Evolutionary conservation across 495 filamentous ascomycete species (phyloP).

Genomic region (Aspergillus baeticus): DNA sequence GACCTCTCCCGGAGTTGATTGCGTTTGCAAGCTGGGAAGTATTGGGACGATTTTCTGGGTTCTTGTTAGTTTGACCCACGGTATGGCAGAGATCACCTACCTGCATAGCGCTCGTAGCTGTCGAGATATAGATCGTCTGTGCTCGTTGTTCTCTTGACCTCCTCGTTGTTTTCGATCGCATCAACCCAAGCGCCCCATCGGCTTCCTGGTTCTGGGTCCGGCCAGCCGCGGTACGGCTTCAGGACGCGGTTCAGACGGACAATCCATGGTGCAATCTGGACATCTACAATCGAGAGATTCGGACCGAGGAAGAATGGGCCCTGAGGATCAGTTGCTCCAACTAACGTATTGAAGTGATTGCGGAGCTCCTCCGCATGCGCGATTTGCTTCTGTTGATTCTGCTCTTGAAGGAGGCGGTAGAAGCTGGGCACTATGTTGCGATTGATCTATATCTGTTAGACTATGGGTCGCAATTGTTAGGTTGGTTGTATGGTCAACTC

Average conservation of each 20-base stretch:
- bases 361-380: conserved; percentile 64
- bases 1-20: conserved; percentile 54
- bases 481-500: conserved; percentile 25
- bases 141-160: conserved; percentile 77
- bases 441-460: conserved; percentile 62
- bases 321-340: conserved; percentile 63
- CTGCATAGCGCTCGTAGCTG: conserved; percentile 65
- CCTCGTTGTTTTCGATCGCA: conserved; percentile 74
- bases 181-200: conserved; percentile 77
- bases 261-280: conserved; percentile 88
- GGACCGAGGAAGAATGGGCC: conserved; percentile 84
- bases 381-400: conserved; percentile 63
- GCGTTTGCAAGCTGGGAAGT: conserved; percentile 59
- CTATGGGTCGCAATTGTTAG: no score
- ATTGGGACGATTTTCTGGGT: conserved; percentile 57
- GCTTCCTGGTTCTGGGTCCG: conserved; percentile 64
- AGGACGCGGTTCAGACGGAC: conserved; percentile 72
- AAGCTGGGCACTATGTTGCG: conserved; percentile 79
- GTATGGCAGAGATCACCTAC: conserved; percentile 36
- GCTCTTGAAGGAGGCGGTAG: conserved; percentile 73
- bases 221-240: conserved; percentile 78
- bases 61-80: conserved; percentile 17
- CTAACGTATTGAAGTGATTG: conserved; percentile 67
- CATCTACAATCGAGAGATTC: conserved; percentile 74
- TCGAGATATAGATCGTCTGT: conserved; percentile 71